Evolutionary conservation across 2,329 filamentous ascomycete species (phyloP), one percentile per base, ranked within the genome.

Genomic region (Fusarium sp.): DNA sequence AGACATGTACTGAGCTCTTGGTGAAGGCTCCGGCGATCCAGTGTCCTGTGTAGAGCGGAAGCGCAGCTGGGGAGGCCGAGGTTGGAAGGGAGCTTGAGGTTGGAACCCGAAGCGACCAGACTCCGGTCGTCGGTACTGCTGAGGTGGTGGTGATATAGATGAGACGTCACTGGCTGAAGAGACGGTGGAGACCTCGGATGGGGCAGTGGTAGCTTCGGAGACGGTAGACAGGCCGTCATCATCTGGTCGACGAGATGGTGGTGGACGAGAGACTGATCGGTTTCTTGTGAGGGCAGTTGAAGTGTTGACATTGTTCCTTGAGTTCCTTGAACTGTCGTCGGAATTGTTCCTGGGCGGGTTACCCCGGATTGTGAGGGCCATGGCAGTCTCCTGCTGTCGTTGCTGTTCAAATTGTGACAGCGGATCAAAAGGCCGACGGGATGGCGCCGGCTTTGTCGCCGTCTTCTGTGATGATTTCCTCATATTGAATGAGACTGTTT

Each of bases 341-440:
- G 67, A 65, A 30, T 67, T 70, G 60, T 61, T 67, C 59, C 70
- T 68, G 44, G 74, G 68, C 4, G 70, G 62, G 42, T 75, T 74
- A 2, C 74, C 72, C 37, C 74, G 71, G 32, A 75, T 74, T 47
- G 74, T 75, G 61, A 75, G 69, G 13, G 70, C 69, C 61, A 75
- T 76, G 55, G 54, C 71, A 53, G 48, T 65, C 52, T 72, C 69
- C 22, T 72, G 61, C 42, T 72, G 69, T 25, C 69, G 57, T 54
- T 72, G 69, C 56, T 72, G 69, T 40, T 72, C 69, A 63, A 70
- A 72, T 32, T 69, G 53, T 24, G 65, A 60, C 54, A 72, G 52
- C 25, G 62, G 59, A 46, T 74, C 69, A 32, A 63, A 64, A n/a
- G 69, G 70, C 40, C 69, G 63, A 14, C 56, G 61, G 32, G 52